A percentile compares a stretch with the other conserved stretches of the same genome.
phyloP scores from a whole-genome alignment of 768 basidiomycete genomes.

The Candolleomyces efflorescens region DNA sequence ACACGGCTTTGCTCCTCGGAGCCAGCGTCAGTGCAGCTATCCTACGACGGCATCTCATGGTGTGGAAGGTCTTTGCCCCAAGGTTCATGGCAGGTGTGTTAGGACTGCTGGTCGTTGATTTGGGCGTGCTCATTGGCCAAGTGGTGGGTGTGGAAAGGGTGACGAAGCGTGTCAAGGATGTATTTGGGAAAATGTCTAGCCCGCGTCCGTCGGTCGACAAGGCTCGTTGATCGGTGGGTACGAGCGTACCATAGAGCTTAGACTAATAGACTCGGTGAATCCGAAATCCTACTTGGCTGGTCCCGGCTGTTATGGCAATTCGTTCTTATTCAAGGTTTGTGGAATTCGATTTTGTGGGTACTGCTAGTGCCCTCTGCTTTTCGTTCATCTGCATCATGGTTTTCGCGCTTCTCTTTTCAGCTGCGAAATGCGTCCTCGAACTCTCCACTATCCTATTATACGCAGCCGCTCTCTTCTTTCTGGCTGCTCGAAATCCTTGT shows the following conservation, averaged over 20 bases:
- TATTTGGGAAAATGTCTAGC: conserved; percentile 15
- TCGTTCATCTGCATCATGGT: no score
- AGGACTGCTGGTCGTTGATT: conserved; percentile 66
- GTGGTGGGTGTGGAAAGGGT: conserved; percentile 52
- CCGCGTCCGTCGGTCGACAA: no score
- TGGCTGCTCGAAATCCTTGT: no score
- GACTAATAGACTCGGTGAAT: background rate
- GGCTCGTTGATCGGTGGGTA: no score
- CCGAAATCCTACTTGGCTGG: background rate
- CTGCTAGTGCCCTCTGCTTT: background rate
- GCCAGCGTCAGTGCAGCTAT: conserved; percentile 70
- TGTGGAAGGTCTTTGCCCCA: conserved; percentile 99
- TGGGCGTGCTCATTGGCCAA: conserved; percentile 60
- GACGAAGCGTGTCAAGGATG: conserved; percentile 17
- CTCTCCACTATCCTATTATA: no score
- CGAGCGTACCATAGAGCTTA: background rate
- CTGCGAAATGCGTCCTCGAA: background rate
- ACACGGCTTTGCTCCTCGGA: conserved; percentile 58
- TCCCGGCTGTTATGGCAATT: background rate
- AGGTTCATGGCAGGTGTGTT: conserved; percentile 80
- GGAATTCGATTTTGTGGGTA: background rate
- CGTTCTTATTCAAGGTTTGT: no score
- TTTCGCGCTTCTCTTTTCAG: no score
- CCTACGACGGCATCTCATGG: conserved; percentile 86
- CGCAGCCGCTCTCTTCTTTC: no score